phyloP scores from a whole-genome alignment of 371 early-diverging fungal genomes.

The Lichtheimia corymbifera region DNA sequence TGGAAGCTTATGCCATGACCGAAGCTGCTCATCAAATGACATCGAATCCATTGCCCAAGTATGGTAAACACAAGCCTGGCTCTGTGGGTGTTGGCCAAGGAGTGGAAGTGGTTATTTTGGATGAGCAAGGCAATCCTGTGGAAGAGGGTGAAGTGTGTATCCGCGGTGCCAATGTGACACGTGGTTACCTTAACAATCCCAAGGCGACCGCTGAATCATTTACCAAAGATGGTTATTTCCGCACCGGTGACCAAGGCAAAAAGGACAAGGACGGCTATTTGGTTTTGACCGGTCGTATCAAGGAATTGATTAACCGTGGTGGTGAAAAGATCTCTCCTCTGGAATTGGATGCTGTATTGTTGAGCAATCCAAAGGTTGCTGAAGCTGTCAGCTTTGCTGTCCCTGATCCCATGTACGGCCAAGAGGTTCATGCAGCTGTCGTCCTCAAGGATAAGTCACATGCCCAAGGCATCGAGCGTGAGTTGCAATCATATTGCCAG shows the following conservation, averaged over 20 bases:
- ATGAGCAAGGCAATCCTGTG: constrained; percentile 59
- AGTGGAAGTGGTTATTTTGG: constrained; percentile 75
- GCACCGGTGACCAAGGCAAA: constrained; percentile 83
- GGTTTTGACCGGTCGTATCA: constrained; percentile 77
- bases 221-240: constrained; percentile 66
- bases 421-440: constrained; percentile 81
- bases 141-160: constrained; percentile 85
- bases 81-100: constrained; percentile 85
- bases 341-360: constrained; percentile 80
- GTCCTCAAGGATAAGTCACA: constrained; percentile 42
- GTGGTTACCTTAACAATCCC: constrained; percentile 79
- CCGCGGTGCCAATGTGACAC: constrained; percentile 78
- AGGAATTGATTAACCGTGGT: constrained; percentile 82
- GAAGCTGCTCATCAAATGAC: constrained; percentile 92
- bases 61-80: constrained; percentile 74
- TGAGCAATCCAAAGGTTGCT: constrained; percentile 67
- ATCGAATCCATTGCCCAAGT: constrained; percentile 79
- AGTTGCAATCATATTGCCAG: constrained; percentile 49
- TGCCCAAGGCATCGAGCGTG: constrained; percentile 34
- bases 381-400: constrained; percentile 84
- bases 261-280: constrained; percentile 73
- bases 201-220: constrained; percentile 76
- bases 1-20: constrained; percentile 93
- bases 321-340: constrained; percentile 83
- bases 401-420: constrained; percentile 76